phyloP scores from a whole-genome alignment of 768 basidiomycete species.

The Leccinum boreale region DNA sequence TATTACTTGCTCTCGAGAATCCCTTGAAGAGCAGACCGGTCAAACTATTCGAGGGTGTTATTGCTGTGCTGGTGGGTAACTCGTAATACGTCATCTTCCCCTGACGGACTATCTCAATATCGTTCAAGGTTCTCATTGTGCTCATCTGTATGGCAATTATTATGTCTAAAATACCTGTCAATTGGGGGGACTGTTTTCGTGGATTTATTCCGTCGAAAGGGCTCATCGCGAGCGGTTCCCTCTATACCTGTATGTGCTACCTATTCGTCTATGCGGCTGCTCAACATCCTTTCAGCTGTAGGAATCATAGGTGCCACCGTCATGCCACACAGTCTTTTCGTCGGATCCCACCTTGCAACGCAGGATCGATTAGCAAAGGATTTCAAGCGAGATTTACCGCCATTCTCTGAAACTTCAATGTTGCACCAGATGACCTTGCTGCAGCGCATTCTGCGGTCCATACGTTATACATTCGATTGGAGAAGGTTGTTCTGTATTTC shows the following conservation, averaged over 20 bases:
- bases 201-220: conserved; percentile 75
- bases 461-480: conserved; percentile 7
- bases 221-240: conserved; percentile 50
- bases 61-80: conserved; percentile 53
- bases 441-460: conserved; percentile 12
- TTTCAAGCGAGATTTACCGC: conserved; percentile 19
- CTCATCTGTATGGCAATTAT: conserved; percentile 78
- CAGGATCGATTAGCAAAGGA: conserved; percentile 61
- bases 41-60: conserved; percentile 63
- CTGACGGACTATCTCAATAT: not conserved
- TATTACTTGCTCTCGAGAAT: conserved; percentile 70
- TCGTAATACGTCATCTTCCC: not conserved
- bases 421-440: conserved; percentile 20
- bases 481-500: conserved; percentile 25
- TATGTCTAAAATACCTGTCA: conserved; percentile 63
- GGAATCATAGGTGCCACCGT: conserved; percentile 82
- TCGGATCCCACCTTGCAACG: conserved; percentile 83
- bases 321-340: conserved; percentile 92
- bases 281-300: conserved; percentile 43
- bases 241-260: conserved; percentile 60
- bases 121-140: conserved; percentile 57
- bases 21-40: conserved; percentile 66
- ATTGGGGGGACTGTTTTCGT: conserved; percentile 71
- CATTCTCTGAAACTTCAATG: conserved; percentile 1
- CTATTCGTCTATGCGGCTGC: conserved; percentile 7